phyloP scores from a whole-genome alignment of 2,329 filamentous ascomycete species.

The Botryotinia convoluta region DNA sequence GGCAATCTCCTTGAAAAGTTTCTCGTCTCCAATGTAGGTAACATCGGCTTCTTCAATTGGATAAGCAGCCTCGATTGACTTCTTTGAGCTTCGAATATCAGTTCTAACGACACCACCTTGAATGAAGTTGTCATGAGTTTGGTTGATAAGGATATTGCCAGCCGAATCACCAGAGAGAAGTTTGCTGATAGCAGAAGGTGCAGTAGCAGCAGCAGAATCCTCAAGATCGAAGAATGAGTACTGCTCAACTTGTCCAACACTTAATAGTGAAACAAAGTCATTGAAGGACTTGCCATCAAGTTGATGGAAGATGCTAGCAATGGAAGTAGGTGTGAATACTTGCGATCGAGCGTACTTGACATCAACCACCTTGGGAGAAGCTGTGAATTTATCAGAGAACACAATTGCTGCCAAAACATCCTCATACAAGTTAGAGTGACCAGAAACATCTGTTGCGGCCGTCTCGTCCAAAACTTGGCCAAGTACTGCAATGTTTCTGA shows the following conservation, averaged over 20 bases:
- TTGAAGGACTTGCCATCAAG: conserved; percentile 46
- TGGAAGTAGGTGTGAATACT: conserved; percentile 53
- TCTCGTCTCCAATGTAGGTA: conserved; percentile 73
- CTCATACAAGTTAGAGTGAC: conserved; percentile 85
- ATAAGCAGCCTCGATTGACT: conserved; percentile 81
- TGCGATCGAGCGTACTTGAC: conserved; percentile 81
- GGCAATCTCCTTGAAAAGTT: conserved; percentile 75
- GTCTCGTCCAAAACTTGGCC: conserved; percentile 79
- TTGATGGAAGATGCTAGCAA: conserved; percentile 51
- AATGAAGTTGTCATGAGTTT: conserved; percentile 60
- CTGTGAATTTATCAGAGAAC: conserved; percentile 67
- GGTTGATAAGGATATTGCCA: conserved; percentile 60
- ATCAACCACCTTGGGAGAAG: conserved; percentile 67
- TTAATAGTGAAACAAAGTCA: conserved; percentile 44
- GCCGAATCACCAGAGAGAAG: conserved; percentile 70
- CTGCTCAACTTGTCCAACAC: conserved; percentile 65
- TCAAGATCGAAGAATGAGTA: conserved; percentile 95
- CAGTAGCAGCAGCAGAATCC: conserved; percentile 62
- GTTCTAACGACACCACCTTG: conserved; percentile 79
- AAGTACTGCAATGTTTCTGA: conserved; percentile 75
- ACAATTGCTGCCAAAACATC: conserved; percentile 84
- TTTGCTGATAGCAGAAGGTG: conserved; percentile 59
- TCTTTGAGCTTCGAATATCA: conserved; percentile 80
- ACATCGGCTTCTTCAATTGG: conserved; percentile 76
- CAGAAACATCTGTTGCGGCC: conserved; percentile 69